A percentile compares a stretch with the other conserved stretches of the same genome.
Evolutionary conservation across 257 asterid genomes (phyloP).

Genomic region (Buddleja alternifolia): DNA sequence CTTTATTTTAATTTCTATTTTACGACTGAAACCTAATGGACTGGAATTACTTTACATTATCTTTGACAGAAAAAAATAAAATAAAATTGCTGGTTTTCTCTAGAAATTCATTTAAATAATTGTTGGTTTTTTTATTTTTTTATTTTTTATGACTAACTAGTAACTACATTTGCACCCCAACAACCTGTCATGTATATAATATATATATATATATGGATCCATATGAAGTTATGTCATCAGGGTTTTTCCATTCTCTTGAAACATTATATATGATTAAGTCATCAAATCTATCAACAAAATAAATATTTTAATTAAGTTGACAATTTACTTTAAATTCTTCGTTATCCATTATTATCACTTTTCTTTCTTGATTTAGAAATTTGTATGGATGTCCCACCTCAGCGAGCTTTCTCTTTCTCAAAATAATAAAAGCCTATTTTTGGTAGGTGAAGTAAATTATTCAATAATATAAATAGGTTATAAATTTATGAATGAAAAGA

Average conservation of each 20-base stretch:
- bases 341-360: background rate
- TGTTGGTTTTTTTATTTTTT: background rate
- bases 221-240: background rate
- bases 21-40: no score
- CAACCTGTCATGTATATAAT: constrained; percentile 18
- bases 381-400: constrained; percentile 28
- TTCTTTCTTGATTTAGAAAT: constrained; percentile 16
- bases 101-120: background rate
- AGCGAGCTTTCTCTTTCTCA: background rate
- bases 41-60: background rate
- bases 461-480: background rate
- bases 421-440: background rate
- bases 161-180: constrained; percentile 15
- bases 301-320: constrained; percentile 6
- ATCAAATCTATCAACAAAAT: background rate
- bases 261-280: background rate
- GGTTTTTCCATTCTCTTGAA: background rate
- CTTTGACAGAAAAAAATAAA: background rate
- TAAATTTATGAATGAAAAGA: background rate
- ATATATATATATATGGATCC: background rate
- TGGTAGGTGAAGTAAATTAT: constrained; percentile 11
- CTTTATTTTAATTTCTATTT: no score
- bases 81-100: background rate
- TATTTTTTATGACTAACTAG: no score
- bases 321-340: background rate